Percentiles rank a stretch among this genome's conserved stretches.
These are phyloP conservation scores for Grigorovia humatica DNA, from an alignment of 805 yeast genomes.

Conservation along the genomic window DNA sequence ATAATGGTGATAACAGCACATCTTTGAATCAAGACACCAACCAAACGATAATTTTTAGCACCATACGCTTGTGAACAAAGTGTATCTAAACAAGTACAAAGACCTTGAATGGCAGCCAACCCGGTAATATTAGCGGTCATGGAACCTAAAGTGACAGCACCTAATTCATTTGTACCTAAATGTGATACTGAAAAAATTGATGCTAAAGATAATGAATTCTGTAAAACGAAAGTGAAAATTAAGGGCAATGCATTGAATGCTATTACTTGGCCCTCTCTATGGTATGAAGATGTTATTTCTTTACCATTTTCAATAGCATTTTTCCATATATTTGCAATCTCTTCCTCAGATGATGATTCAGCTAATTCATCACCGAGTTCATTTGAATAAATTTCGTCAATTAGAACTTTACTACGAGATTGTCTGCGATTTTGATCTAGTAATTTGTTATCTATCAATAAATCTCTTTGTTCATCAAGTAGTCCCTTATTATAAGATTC, in stretches of 20 bases:
- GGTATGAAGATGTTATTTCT: constrained; percentile 21
- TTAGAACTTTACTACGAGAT: constrained; percentile 1
- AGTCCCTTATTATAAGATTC: constrained; percentile 14
- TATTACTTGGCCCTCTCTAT: constrained; percentile 36
- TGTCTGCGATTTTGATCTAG: constrained; percentile 5
- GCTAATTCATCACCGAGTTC: constrained; percentile 2
- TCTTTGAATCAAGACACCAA: constrained; percentile 59
- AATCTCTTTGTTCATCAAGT: constrained; percentile 25
- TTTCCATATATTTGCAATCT: constrained; percentile 23
- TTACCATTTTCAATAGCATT: constrained; percentile 25
- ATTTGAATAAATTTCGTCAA: constrained; percentile 9
- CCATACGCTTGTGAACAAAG: constrained; percentile 74
- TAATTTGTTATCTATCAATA: constrained; percentile 25
- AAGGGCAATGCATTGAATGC: constrained; percentile 47
- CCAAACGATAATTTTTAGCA: constrained; percentile 49
- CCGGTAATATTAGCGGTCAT: constrained; percentile 76
- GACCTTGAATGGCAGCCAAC: constrained; percentile 64
- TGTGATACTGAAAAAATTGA: constrained; percentile 71
- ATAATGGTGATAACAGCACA: constrained; percentile 53
- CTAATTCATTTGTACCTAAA: constrained; percentile 59
- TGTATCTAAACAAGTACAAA: constrained; percentile 71
- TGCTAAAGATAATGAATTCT: constrained; percentile 65
- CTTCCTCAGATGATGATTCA: constrained; percentile 8
- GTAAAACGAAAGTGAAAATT: constrained; percentile 55
- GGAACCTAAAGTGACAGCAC: constrained; percentile 64